Evolutionary conservation across 2,329 filamentous ascomycete genomes (phyloP).

Genomic region (Fusarium nelsonii): DNA sequence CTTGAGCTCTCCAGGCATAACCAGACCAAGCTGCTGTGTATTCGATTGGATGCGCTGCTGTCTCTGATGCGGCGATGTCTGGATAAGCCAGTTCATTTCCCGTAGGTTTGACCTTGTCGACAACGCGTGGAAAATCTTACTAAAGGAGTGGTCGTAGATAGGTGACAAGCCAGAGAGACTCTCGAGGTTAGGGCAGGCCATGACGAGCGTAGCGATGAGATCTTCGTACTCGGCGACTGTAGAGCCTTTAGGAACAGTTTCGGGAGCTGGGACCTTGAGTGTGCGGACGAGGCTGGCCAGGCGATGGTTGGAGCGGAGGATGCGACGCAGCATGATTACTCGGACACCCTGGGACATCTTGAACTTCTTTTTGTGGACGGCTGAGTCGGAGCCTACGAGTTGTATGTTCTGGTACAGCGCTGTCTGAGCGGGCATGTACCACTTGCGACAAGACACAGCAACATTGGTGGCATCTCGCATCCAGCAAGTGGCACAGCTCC

Average conservation of each 20-base stretch:
- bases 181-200: constrained; percentile 75
- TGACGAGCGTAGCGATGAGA: constrained; percentile 69
- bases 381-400: constrained; percentile 68
- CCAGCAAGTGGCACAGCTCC: constrained; percentile 73
- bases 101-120: constrained; percentile 67
- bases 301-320: constrained; percentile 64
- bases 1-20: constrained; percentile 50
- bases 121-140: constrained; percentile 69
- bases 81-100: constrained; percentile 71
- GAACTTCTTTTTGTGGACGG: constrained; percentile 67
- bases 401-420: constrained; percentile 71
- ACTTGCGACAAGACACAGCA: constrained; percentile 63
- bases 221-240: constrained; percentile 66
- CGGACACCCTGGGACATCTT: constrained; percentile 66
- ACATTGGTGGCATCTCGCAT: constrained; percentile 70
- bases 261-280: constrained; percentile 65
- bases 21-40: constrained; percentile 50
- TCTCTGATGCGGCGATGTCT: constrained; percentile 49
- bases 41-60: constrained; percentile 50
- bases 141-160: constrained; percentile 67
- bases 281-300: constrained; percentile 68
- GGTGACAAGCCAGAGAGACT: constrained; percentile 66
- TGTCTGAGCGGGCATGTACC: constrained; percentile 63
- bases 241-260: constrained; percentile 53
- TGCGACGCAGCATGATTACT: constrained; percentile 68